Percentiles rank a stretch among this genome's conserved stretches.
These are phyloP conservation scores for Balansia obtecta DNA, from an alignment of 2,329 filamentous ascomycete species.

Conservation along the genomic window DNA sequence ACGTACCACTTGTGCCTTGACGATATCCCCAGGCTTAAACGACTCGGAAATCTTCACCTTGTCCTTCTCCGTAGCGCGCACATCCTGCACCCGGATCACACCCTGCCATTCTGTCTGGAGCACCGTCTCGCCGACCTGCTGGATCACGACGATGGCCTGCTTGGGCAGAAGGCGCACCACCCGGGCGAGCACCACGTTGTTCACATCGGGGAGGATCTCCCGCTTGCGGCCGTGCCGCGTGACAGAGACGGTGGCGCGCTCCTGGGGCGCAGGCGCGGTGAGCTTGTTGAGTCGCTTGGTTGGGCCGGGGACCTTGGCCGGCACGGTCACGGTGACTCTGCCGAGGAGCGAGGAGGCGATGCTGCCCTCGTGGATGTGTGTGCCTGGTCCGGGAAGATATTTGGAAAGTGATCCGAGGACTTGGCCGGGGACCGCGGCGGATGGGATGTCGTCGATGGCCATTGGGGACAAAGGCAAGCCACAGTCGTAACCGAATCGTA, in stretches of 20 bases:
- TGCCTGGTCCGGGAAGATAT: slow-evolving; percentile 67
- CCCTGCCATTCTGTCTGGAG: slow-evolving; percentile 74
- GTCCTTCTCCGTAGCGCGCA: slow-evolving; percentile 91
- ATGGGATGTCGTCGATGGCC: slow-evolving; percentile 26
- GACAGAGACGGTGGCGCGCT: slow-evolving; percentile 44
- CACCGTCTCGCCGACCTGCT: slow-evolving; percentile 64
- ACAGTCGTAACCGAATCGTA: neutral
- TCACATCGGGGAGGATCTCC: slow-evolving; percentile 71
- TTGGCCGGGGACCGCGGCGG: slow-evolving; percentile 70
- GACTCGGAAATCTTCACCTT: slow-evolving; percentile 82
- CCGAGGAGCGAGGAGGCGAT: slow-evolving; percentile 79
- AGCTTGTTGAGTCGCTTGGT: slow-evolving; percentile 48
- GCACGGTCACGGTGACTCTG: slow-evolving; percentile 43
- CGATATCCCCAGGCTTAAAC: slow-evolving; percentile 86
- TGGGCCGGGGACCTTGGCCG: slow-evolving; percentile 34
- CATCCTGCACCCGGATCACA: slow-evolving; percentile 77
- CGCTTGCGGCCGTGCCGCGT: slow-evolving; percentile 37
- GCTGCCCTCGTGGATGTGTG: slow-evolving; percentile 63
- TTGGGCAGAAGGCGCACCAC: slow-evolving; percentile 77
- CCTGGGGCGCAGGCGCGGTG: slow-evolving; percentile 28
- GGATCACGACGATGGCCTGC: slow-evolving; percentile 76
- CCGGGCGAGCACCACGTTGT: slow-evolving; percentile 67
- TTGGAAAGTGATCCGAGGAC: slow-evolving; percentile 55
- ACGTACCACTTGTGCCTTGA: slow-evolving; percentile 69
- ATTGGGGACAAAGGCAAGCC: slow-evolving; percentile 10